Evolutionary conservation across 495 filamentous ascomycete genomes (phyloP), one percentile per base, ranked within the genome.

Genomic region (Penicillium cosmopolitanum): DNA sequence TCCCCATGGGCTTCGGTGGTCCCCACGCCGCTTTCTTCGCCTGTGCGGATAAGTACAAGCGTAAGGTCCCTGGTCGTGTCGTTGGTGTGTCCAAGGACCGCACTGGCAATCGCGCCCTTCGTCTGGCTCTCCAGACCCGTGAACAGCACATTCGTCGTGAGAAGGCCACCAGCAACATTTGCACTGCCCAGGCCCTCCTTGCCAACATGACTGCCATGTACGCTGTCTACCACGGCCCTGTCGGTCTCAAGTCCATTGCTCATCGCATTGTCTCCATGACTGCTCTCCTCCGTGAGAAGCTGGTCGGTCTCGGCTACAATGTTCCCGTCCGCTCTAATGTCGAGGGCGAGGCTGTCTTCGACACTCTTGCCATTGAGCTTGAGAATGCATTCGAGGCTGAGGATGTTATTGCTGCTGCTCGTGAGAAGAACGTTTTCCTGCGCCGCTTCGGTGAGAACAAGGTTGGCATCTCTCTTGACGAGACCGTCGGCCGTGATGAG

Each of bases 131-230:
- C 46, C 95, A 98, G 77, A 98, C 95, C 12, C 80, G 95, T 68
- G 95, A 98, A 76, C 95, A 98, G 74, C 95, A 98, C 70, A 98
- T 98, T 72, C 84, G 95, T 64, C 85, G 95, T 66, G 95, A 98
- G 74, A 98, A 98, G 83, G 95, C 95, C 2, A 98, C 95, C 6
- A 97, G 93, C 80, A 98, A 98, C 73, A 96, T 98, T 58, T 98
- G 95, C 76, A 98, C 95, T 19, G 95, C 95, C 7, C 95, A 98
- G 72, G 95, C 95, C 9, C 74, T 98, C 16, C 82, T 98, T 34
- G 95, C 95, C 18, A 98, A 98, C 73, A 97, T 98, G 91, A 96
- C 87, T 65, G 92, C 95, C 51, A 90, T 98, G 77, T 98, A 97
- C 73, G 95, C 93, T n/a, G 84, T 98, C 38, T 98, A 98, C 71